These are phyloP conservation scores for Mariannaea sp. DNA, from an alignment of 2,329 filamentous ascomycete species.

Conservation along the genomic window DNA sequence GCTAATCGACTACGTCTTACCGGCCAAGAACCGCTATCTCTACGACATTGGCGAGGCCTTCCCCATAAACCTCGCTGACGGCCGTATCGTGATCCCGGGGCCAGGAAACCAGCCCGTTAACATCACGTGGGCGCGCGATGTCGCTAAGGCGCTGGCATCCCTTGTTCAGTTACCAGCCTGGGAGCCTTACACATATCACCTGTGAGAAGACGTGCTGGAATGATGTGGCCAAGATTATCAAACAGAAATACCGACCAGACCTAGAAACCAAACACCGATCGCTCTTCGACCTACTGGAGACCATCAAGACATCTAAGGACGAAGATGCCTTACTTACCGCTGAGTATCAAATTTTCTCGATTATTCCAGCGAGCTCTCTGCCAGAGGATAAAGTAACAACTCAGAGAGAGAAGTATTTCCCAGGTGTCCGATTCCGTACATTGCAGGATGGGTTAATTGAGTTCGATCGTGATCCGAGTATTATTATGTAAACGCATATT, in stretches of 20 bases:
- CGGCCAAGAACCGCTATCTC: slow-evolving; percentile 5
- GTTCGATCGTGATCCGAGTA: neutral
- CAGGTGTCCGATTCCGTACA: neutral
- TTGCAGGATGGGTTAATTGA: neutral
- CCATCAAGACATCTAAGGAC: neutral
- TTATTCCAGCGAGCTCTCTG: neutral
- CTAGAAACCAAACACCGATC: neutral
- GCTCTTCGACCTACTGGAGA: neutral
- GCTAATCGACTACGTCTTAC: slow-evolving; percentile 4
- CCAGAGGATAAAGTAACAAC: neutral
- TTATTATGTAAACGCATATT: neutral
- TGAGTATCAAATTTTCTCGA: neutral
- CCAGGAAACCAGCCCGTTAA: slow-evolving; percentile 1
- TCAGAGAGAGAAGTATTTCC: slow-evolving; percentile 1
- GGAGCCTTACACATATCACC: slow-evolving; percentile 2
- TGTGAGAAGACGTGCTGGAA: slow-evolving; percentile 2
- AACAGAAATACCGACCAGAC: neutral
- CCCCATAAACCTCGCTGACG: neutral
- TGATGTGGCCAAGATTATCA: neutral
- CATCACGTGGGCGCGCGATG: slow-evolving; percentile 6
- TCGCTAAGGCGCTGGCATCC: neutral
- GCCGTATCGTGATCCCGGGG: slow-evolving; percentile 3
- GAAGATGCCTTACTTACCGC: neutral
- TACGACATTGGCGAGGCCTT: slow-evolving; percentile 1
- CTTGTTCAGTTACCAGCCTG: neutral